These are phyloP conservation scores for Scheffersomyces quercinus DNA, from an alignment of 1,139 yeast genomes.

Conservation along the genomic window DNA sequence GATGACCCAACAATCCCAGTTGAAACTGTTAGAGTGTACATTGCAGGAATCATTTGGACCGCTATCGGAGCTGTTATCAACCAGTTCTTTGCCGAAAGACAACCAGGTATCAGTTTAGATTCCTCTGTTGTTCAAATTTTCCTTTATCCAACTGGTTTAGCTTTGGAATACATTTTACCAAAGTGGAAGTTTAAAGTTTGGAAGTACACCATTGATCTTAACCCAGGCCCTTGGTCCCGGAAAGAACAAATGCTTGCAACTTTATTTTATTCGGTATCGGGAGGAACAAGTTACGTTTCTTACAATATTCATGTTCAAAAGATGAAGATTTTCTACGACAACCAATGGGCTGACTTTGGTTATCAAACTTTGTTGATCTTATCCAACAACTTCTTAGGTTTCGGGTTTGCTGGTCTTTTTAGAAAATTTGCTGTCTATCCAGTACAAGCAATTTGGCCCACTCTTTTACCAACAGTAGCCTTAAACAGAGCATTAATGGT, in stretches of 20 bases:
- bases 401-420: slow-evolving; percentile 14
- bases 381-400: slow-evolving; percentile 11
- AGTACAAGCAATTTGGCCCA: slow-evolving; percentile 8
- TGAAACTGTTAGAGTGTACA: slow-evolving; percentile 8
- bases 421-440: slow-evolving; percentile 10
- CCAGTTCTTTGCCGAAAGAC: slow-evolving; percentile 10
- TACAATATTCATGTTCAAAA: slow-evolving; percentile 21
- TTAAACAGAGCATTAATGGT: slow-evolving; percentile 19
- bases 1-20: slow-evolving; percentile 7
- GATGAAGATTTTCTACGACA: slow-evolving; percentile 10
- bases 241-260: slow-evolving; percentile 34
- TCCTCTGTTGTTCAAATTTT: slow-evolving; percentile 25
- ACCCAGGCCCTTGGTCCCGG: slow-evolving; percentile 31
- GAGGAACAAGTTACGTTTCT: slow-evolving; percentile 19
- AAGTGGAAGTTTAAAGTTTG: slow-evolving; percentile 14
- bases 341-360: slow-evolving; percentile 9
- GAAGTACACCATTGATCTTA: slow-evolving; percentile 15
- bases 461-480: slow-evolving; percentile 25
- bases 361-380: slow-evolving; percentile 8
- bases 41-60: slow-evolving; percentile 4
- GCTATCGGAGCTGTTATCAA: slow-evolving; percentile 11
- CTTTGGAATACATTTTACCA: slow-evolving; percentile 19
- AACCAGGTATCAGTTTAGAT: slow-evolving; percentile 11
- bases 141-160: slow-evolving; percentile 26
- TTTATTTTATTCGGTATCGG: slow-evolving; percentile 20